Evolutionary conservation across 129 eudicot genomes (phyloP).

Genomic region (Tagetes patula): DNA sequence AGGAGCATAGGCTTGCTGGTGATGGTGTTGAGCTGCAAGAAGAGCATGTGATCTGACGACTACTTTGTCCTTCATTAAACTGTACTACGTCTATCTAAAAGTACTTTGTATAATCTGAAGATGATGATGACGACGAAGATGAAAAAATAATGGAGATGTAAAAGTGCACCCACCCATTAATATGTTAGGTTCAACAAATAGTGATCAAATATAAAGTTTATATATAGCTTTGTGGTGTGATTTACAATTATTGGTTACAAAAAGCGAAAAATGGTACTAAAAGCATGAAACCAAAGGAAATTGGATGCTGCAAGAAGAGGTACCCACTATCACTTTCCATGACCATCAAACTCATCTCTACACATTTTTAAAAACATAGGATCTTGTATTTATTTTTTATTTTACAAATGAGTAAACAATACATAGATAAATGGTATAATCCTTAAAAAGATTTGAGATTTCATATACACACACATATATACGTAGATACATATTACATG

Average conservation of each 20-base stretch:
- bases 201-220: slow-evolving; percentile 16
- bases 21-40: not conserved
- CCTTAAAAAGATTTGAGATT: not conserved
- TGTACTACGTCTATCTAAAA: not conserved
- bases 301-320: not conserved
- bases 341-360: not conserved
- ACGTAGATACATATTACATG: too few relatives aligned
- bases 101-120: not conserved
- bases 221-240: not conserved
- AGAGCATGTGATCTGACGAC: not conserved
- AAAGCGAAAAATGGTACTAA: not conserved
- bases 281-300: not conserved
- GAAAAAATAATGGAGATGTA: slow-evolving; percentile 10
- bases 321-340: not conserved
- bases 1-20: slow-evolving; percentile 55
- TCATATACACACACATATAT: not conserved
- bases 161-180: slow-evolving; percentile 6
- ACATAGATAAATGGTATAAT: not conserved
- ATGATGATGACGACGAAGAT: not conserved
- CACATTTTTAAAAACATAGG: not conserved
- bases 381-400: not conserved
- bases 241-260: not conserved
- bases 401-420: not conserved
- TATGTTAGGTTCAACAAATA: not conserved
- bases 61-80: not conserved